Base-by-base conservation (phyloP, 164 flowering plant genomes). In the Annona squamosa region DNA sequence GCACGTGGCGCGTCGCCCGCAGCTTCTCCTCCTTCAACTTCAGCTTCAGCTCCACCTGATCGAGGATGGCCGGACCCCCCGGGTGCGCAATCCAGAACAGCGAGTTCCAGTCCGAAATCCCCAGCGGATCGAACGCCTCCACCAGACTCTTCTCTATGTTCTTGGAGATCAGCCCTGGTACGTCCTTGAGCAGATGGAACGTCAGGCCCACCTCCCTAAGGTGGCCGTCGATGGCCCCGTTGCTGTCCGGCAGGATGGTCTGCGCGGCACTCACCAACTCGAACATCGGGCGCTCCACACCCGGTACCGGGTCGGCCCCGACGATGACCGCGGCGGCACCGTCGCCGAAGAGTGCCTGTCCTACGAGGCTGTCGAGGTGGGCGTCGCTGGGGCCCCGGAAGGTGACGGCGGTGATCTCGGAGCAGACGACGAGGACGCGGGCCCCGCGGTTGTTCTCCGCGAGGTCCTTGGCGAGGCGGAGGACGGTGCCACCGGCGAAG, bases 381-480 rank as follows among this genome's bases (percentile, higher is more conserved):
- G 82, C 63, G 45, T 82, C 86, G 48, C 74, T 71, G 2, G 87
- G 85, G 2, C 84, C 84, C 12, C 86, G 83, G 79, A 86, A 86
- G 2, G 83, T 77, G 13, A 78, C 74, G 0, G 81, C 82, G 1
- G 83, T 82, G 59, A 84, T 81, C 69, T 85, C 88, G 0, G 84
- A 81, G 75, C 88, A 86, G 4, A 86, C 88, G 3, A 83, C 84
- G 0, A 86, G 82, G 46, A 84, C 87, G 1, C 88, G 81, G 0
- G 88, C 86, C 1, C 86, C 84, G 57, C 67, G 78, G 86, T 86
- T 86, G 82, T 85, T 85, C 81, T 85, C 86, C 4, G 86, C 88
- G 6, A 85, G 66, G 82, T 82, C 88, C 66, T 85, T 85, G 71
- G 85, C 86, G 0, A 85, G 67, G 4, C 88, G 84, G 59, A 85